These are phyloP conservation scores for Clarkia xantiana DNA, from an alignment of 345 rosid species.

Conservation along the genomic window DNA sequence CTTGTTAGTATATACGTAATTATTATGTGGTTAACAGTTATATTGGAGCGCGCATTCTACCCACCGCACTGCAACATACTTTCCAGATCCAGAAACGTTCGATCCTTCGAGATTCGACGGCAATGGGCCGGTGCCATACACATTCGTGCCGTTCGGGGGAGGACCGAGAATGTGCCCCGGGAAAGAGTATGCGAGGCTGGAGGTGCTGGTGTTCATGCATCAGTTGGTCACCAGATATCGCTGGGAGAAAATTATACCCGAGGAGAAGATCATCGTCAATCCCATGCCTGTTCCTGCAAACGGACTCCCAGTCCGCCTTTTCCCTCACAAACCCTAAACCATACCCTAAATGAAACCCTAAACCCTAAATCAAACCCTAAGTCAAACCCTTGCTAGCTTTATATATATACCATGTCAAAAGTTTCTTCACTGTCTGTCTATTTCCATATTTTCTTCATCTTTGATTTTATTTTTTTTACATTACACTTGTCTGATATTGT, in stretches of 20 bases:
- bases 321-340: constrained; percentile 13
- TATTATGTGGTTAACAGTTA: constrained; percentile 7
- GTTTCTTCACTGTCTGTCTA: no score
- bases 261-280: constrained; percentile 19
- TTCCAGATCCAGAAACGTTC: constrained; percentile 20
- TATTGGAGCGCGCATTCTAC: constrained; percentile 27
- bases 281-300: constrained; percentile 23
- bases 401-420: no score
- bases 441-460: no score
- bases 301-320: constrained; percentile 23
- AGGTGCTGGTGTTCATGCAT: constrained; percentile 27
- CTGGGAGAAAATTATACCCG: constrained; percentile 14
- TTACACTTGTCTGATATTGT: no score
- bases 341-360: no score
- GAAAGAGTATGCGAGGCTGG: constrained; percentile 22
- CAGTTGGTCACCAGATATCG: constrained; percentile 18
- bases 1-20: neutral
- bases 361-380: no score
- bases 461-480: no score
- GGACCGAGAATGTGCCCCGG: constrained; percentile 32
- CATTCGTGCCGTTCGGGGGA: constrained; percentile 25
- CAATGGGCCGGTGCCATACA: constrained; percentile 23
- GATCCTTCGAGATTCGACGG: constrained; percentile 21
- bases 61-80: constrained; percentile 13
- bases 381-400: no score